Evolutionary conservation across 2,329 filamentous ascomycete species (phyloP), one percentile per base, ranked within the genome.

Genomic region (Trichoderma citrinoviride): DNA sequence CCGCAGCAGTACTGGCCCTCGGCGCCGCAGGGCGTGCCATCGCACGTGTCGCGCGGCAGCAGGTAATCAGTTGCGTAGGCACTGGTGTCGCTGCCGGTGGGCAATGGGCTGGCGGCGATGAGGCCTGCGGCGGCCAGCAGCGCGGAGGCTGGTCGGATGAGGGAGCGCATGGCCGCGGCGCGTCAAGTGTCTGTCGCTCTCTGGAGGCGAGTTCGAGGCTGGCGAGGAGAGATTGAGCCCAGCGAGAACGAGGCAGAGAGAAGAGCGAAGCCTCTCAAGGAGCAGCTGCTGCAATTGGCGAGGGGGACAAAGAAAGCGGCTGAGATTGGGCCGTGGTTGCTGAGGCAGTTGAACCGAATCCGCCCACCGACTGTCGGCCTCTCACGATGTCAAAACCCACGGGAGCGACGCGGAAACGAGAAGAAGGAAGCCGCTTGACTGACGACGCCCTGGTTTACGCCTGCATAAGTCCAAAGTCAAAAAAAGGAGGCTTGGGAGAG

Each of bases 1-100:
- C 73, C 73, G 71, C 86, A 88, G 77, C 85, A 88, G 74, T 81
- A 82, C 72, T 84, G 80, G 70, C 82, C 82, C 61, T 84, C 75
- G 58, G 76, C 74, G 67, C 86, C 85, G 74, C 86, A 88, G 75
- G 79, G 73, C 52, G 74, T 78, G 77, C 85, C 87, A 64, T 73
- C 74, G 17, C 56, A 60, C 29, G 3, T 3, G 25, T 62, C 58
- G 67, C 83, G 80, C 21, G 74, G 76, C 76, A 81, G 77, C 46
- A 87, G 79, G 67, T 79, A 85, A 0, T 12, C 33, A 12, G 33
- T 37, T 63, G 81, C 81, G 70, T 78, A 81, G 69, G 83, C 83
- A 33, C 69, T 65, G 70, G 81, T 80, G 70, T 82, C 79, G 33
- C 83, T 76, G 69, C 85, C 81, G 71, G 77, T 79, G 47, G 83